Conservation (phyloP, 2,329 filamentous ascomycete genomes). For the Diaporthe sp. region DNA sequence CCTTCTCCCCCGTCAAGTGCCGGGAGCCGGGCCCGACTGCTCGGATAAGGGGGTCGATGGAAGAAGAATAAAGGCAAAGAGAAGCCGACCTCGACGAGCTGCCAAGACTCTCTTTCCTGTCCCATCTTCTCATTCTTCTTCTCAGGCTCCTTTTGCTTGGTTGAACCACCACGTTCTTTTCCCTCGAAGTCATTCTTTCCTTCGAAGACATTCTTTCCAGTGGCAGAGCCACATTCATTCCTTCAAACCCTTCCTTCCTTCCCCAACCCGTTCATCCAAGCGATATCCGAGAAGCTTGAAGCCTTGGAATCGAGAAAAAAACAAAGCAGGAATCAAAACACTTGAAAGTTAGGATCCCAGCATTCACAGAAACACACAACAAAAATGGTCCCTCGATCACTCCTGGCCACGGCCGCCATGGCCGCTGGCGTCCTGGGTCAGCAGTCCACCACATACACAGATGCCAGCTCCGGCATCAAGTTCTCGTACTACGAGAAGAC, state of each 20-base stretch:
- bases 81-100: neutral
- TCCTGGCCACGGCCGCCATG: constrained; percentile 39
- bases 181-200: constrained; percentile 41
- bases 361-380: neutral
- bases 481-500: constrained; percentile 41
- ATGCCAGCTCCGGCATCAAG: constrained; percentile 37
- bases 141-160: constrained; percentile 40
- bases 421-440: constrained; percentile 39
- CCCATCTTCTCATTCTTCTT: constrained; percentile 32
- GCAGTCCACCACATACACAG: constrained; percentile 36
- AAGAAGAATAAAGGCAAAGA: constrained; percentile 32
- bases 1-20: constrained; percentile 5
- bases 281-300: constrained; percentile 28
- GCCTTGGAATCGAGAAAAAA: constrained; percentile 19
- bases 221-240: constrained; percentile 42
- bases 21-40: constrained; percentile 21
- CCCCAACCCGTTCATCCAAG: constrained; percentile 22
- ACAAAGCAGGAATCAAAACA: neutral
- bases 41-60: constrained; percentile 13
- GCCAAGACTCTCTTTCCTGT: neutral
- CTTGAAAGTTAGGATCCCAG: neutral
- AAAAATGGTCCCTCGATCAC: constrained; percentile 26
- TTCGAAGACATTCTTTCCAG: constrained; percentile 40
- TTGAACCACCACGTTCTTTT: constrained; percentile 41
- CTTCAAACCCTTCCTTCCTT: constrained; percentile 24